Conservation (phyloP, 164 flowering plant species). For the Sedum album region DNA sequence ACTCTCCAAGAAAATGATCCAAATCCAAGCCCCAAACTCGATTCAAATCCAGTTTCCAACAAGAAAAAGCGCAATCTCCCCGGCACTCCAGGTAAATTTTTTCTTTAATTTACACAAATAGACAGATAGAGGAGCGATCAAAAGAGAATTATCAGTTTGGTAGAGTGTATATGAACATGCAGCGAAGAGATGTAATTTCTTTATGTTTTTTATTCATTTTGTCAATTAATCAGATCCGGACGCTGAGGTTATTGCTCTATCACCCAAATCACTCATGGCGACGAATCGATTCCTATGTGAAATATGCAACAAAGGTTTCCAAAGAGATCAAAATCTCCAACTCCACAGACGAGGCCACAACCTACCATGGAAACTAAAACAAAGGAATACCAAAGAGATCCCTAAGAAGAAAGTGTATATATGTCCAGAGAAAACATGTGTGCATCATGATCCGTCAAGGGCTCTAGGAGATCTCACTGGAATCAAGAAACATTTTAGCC, state of each 20-base stretch:
- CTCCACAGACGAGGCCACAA: conserved; percentile 59
- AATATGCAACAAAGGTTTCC: conserved; percentile 57
- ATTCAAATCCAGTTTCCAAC: conserved; percentile 15
- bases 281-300: conserved; percentile 57
- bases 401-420: conserved; percentile 42
- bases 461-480: conserved; percentile 65
- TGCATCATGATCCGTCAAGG: conserved; percentile 47
- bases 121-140: no score
- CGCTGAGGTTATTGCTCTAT: conserved; percentile 58
- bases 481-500: conserved; percentile 54
- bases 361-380: conserved; percentile 54
- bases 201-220: not conserved
- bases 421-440: conserved; percentile 53
- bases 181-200: not conserved
- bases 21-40: conserved; percentile 30
- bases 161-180: no score
- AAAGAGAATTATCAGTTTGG: no score
- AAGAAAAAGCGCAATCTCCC: conserved; percentile 55
- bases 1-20: conserved; percentile 17
- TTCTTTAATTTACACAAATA: not conserved
- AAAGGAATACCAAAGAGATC: conserved; percentile 37
- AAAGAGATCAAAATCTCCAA: conserved; percentile 55
- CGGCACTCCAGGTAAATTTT: conserved; percentile 45
- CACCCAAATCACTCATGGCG: conserved; percentile 57
- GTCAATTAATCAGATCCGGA: conserved; percentile 48